A percentile compares a stretch with the other conserved stretches of the same genome.
phyloP scores from a whole-genome alignment of 495 filamentous ascomycete species.

The Aspergillus incahuasiensis region DNA sequence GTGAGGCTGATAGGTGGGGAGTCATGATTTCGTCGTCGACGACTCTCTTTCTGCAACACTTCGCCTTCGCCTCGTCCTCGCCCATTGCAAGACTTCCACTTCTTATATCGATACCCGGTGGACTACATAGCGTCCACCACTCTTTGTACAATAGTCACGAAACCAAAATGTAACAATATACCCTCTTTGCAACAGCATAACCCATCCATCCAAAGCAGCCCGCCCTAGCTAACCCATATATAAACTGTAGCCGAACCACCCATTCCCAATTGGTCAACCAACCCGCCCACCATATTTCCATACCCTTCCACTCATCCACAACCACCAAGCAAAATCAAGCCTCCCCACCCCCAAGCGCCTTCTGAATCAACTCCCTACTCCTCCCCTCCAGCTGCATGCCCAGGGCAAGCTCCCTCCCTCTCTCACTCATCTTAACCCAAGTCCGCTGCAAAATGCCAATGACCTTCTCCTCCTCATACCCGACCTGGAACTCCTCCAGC shows the following conservation, averaged over 20 bases:
- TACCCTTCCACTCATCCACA: too few species aligned
- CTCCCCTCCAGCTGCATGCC: slow-evolving; percentile 58
- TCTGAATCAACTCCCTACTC: slow-evolving; percentile 55
- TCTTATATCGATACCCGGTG: neutral
- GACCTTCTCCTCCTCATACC: slow-evolving; percentile 68
- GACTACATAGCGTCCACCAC: neutral
- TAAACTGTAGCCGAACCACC: too few species aligned
- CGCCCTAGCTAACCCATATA: too few species aligned
- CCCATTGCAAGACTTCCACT: neutral
- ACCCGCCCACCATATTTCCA: too few species aligned
- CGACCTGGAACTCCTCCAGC: slow-evolving; percentile 68
- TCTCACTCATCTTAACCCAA: slow-evolving; percentile 74
- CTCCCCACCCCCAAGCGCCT: slow-evolving; percentile 44
- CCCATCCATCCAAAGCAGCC: neutral
- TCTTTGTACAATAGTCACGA: slow-evolving; percentile 5
- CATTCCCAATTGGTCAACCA: neutral
- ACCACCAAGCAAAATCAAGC: slow-evolving; percentile 20
- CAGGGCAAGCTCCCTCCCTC: slow-evolving; percentile 63
- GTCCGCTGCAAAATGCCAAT: slow-evolving; percentile 71
- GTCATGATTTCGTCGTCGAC: neutral
- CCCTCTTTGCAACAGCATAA: neutral
- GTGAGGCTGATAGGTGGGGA: slow-evolving; percentile 42
- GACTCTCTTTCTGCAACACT: neutral
- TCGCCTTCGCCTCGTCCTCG: neutral
- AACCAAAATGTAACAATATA: slow-evolving; percentile 1